phyloP scores from a whole-genome alignment of 176 grass and related monocot species.

The Hordeum marinum region DNA sequence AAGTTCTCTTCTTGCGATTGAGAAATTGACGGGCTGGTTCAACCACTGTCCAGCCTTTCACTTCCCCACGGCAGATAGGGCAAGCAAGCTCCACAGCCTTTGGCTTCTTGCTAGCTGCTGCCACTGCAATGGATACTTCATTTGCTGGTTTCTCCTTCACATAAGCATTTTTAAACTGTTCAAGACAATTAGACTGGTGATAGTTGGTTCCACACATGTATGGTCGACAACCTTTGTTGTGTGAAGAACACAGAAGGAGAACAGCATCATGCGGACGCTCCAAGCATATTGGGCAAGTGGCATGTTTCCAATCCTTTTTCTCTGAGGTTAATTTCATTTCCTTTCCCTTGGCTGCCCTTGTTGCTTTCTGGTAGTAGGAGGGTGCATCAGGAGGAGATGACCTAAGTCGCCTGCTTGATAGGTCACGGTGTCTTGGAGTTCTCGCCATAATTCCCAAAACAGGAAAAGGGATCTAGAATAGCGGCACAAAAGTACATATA shows the following conservation, averaged over 20 bases:
- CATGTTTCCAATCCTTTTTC: constrained; percentile 68
- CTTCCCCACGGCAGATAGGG: constrained; percentile 73
- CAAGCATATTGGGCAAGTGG: constrained; percentile 79
- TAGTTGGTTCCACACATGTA: constrained; percentile 84
- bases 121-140: background rate
- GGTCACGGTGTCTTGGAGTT: constrained; percentile 13
- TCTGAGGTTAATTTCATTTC: constrained; percentile 30
- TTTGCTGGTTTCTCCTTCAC: constrained; percentile 23
- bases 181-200: constrained; percentile 82
- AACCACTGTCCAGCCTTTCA: constrained; percentile 86
- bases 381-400: constrained; percentile 16
- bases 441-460: constrained; percentile 55
- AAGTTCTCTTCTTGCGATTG: constrained; percentile 67
- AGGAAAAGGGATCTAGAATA: constrained; percentile 14
- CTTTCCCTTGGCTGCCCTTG: constrained; percentile 34
- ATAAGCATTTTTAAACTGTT: constrained; percentile 74
- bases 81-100: constrained; percentile 54
- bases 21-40: constrained; percentile 56
- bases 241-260: constrained; percentile 81
- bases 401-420: constrained; percentile 5
- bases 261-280: constrained; percentile 82
- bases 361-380: constrained; percentile 18
- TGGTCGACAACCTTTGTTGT: constrained; percentile 78
- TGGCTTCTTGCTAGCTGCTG: constrained; percentile 26
- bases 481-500: constrained; percentile 13